These are phyloP conservation scores for Cladosporium sp. DNA, from an alignment of 2,329 filamentous ascomycete genomes.

Conservation along the genomic window DNA sequence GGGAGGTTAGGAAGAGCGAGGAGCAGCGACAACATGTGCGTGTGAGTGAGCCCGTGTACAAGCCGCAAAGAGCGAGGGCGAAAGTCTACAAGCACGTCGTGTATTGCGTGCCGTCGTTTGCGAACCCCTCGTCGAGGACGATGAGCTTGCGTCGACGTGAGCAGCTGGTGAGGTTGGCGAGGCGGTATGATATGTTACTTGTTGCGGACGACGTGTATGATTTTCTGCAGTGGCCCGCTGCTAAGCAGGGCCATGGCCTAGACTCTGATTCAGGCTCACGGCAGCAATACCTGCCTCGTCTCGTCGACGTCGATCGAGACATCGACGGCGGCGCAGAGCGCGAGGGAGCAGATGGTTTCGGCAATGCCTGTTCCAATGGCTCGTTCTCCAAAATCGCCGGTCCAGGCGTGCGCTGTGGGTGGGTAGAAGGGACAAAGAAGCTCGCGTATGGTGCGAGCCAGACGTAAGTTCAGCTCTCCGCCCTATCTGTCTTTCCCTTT, in stretches of 20 bases:
- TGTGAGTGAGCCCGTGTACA: conserved; percentile 39
- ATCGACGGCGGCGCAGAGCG: conserved; percentile 59
- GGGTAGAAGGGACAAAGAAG: conserved; percentile 72
- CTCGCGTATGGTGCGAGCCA: conserved; percentile 61
- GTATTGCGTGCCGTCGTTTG: conserved; percentile 84
- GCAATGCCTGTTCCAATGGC: conserved; percentile 81
- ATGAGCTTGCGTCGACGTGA: conserved; percentile 70
- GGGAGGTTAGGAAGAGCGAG: conserved; percentile 53
- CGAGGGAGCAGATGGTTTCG: conserved; percentile 61
- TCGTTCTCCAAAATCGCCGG: conserved; percentile 86
- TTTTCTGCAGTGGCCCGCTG: conserved; percentile 73
- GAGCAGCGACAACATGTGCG: conserved; percentile 28
- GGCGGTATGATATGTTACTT: conserved; percentile 77
- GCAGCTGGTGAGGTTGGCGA: conserved; percentile 71
- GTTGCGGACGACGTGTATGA: conserved; percentile 94
- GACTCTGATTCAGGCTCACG: conserved; percentile 11
- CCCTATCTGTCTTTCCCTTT: neutral
- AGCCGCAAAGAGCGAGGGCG: conserved; percentile 59
- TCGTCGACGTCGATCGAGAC: conserved; percentile 75
- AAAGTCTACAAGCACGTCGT: conserved; percentile 87
- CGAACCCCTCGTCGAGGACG: conserved; percentile 83
- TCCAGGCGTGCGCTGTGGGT: conserved; percentile 82
- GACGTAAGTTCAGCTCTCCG: conserved; percentile 45
- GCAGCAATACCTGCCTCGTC: conserved; percentile 61
- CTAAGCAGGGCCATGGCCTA: neutral